These are phyloP conservation scores for Zelonia costaricensis DNA, from an alignment of 208 protist species.

Conservation along the genomic window DNA sequence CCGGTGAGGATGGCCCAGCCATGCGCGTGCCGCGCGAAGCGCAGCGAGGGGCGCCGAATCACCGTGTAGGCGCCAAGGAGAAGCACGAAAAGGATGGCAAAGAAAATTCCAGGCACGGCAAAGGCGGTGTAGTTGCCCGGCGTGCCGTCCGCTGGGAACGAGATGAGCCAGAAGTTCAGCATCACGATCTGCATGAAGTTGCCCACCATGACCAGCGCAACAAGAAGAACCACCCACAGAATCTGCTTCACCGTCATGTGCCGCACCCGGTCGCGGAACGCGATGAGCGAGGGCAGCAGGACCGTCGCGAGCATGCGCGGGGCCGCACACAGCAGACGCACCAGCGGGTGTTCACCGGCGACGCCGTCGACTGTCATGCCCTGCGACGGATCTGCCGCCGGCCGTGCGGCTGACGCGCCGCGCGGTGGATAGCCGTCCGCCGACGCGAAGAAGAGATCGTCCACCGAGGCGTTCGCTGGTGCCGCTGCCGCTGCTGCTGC, in stretches of 20 bases:
- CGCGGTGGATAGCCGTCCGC: background rate
- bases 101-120: slow-evolving; percentile 64
- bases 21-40: slow-evolving; percentile 47
- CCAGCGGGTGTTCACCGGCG: no score
- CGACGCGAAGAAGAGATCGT: slow-evolving; percentile 7
- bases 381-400: background rate
- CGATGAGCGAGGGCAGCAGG: background rate
- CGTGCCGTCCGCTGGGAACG: slow-evolving; percentile 58
- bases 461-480: background rate
- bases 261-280: slow-evolving; percentile 16
- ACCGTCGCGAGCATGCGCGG: background rate
- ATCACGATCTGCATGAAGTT: slow-evolving; percentile 86
- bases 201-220: slow-evolving; percentile 65
- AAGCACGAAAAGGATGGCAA: slow-evolving; percentile 59
- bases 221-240: slow-evolving; percentile 45
- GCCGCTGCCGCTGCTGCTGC: background rate
- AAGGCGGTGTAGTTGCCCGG: slow-evolving; percentile 81
- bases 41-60: slow-evolving; percentile 50
- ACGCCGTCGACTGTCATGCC: no score
- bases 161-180: slow-evolving; percentile 84
- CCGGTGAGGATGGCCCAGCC: slow-evolving; percentile 52
- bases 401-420: background rate
- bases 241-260: slow-evolving; percentile 38
- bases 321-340: background rate
- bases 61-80: slow-evolving; percentile 53